phyloP scores from a whole-genome alignment of 805 yeast genomes.

The Pichia insulana region DNA sequence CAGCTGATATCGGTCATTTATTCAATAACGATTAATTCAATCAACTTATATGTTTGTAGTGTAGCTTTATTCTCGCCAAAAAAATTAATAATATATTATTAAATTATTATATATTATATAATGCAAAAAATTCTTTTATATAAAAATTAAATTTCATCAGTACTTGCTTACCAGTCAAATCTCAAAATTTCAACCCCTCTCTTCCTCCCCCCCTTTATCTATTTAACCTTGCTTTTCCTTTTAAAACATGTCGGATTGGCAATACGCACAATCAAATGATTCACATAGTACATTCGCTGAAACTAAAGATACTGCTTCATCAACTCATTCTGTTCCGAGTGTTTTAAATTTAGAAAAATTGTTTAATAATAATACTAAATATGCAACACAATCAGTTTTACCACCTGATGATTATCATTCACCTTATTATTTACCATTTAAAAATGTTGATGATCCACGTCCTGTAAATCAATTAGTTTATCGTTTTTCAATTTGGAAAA shows the following conservation, averaged over 20 bases:
- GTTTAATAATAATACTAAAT: slow-evolving; percentile 10
- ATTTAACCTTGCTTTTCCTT: too few species aligned
- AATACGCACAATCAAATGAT: background rate
- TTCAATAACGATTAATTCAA: slow-evolving; percentile 18
- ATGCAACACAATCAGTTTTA: slow-evolving; percentile 20
- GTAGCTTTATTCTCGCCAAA: background rate
- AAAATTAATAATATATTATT: too few species aligned
- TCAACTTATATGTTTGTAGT: too few species aligned
- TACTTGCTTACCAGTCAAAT: too few species aligned
- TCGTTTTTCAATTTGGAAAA: slow-evolving; percentile 50
- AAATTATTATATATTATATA: too few species aligned
- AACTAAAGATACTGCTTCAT: background rate
- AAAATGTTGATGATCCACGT: slow-evolving; percentile 23
- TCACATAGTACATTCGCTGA: background rate
- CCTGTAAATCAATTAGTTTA: slow-evolving; percentile 44
- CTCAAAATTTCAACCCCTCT: too few species aligned
- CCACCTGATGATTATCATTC: slow-evolving; percentile 28
- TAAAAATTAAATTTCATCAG: too few species aligned
- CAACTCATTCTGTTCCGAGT: slow-evolving; percentile 1
- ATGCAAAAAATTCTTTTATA: too few species aligned
- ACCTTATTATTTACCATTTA: slow-evolving; percentile 29
- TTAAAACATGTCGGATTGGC: background rate
- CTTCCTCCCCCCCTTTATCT: too few species aligned
- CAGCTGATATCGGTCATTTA: slow-evolving; percentile 56
- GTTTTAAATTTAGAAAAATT: slow-evolving; percentile 9